A percentile compares a stretch with the other conserved stretches of the same genome.
Conservation (phyloP, 2,329 filamentous ascomycete genomes). For the Mycogone perniciosa region DNA sequence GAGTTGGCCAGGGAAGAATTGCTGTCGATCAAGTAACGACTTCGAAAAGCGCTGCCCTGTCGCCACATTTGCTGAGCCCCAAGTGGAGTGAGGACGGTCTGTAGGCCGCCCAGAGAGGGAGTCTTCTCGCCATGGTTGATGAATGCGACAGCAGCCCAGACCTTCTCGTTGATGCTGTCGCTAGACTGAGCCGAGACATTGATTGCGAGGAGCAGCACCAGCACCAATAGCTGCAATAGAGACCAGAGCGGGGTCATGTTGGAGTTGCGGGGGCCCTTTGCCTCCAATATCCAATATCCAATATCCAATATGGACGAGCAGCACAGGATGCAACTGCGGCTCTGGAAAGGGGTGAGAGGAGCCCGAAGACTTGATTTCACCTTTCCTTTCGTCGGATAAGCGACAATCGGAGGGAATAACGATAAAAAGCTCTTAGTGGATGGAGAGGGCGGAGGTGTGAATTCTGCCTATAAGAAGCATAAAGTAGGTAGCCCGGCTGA, state of each 20-base stretch:
- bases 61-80: conserved; percentile 47
- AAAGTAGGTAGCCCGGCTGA: too few species aligned
- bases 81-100: conserved; percentile 40
- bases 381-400: neutral
- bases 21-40: conserved; percentile 38
- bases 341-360: neutral
- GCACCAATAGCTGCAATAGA: neutral
- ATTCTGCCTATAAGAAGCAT: too few species aligned
- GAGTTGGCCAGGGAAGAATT: conserved; percentile 21
- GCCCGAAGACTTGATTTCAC: too few species aligned
- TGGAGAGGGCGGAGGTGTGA: too few species aligned
- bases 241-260: conserved; percentile 3
- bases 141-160: conserved; percentile 45
- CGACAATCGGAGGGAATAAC: neutral
- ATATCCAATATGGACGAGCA: neutral
- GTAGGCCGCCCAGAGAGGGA: conserved; percentile 29
- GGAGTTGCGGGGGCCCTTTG: neutral
- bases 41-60: conserved; percentile 43
- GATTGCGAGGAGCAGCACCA: conserved; percentile 17
- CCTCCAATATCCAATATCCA: neutral
- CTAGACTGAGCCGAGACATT: conserved; percentile 25
- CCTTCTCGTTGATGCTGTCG: conserved; percentile 28
- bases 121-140: conserved; percentile 49
- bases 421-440: neutral
- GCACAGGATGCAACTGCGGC: neutral